phyloP scores from a whole-genome alignment of 805 yeast species.

The Wickerhamomyces rabaulensis region DNA sequence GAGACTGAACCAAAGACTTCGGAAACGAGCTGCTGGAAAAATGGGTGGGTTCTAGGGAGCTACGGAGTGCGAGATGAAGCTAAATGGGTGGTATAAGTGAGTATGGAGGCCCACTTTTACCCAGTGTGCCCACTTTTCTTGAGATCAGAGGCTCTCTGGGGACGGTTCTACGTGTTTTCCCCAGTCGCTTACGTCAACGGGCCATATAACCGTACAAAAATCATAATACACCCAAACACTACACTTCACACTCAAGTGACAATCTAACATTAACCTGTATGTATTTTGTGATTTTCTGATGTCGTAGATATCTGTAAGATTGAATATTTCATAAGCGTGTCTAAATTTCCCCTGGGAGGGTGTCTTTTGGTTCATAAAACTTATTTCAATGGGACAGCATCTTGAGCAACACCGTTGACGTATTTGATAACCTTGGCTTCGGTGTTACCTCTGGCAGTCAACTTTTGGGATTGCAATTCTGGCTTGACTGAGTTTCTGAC shows the following conservation, averaged over 20 bases:
- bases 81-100: too few species aligned
- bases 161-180: too few species aligned
- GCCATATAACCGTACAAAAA: too few species aligned
- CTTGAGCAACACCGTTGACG: constrained; percentile 57
- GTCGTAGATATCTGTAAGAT: background rate
- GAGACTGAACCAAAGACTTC: background rate
- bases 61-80: too few species aligned
- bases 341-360: background rate
- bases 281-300: background rate
- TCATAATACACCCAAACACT: background rate
- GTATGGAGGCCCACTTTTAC: too few species aligned
- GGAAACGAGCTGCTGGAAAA: background rate
- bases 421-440: constrained; percentile 72
- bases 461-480: constrained; percentile 68
- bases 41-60: background rate
- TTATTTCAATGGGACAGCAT: constrained; percentile 29
- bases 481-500: constrained; percentile 86
- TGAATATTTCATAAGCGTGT: background rate
- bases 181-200: too few species aligned
- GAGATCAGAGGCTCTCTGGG: too few species aligned
- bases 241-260: background rate
- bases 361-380: background rate
- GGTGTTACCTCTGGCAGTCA: constrained; percentile 61
- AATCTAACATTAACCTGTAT: background rate
- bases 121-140: too few species aligned